A percentile compares a stretch with the other conserved stretches of the same genome.
Evolutionary conservation across 805 yeast genomes (phyloP).

Genomic region (Wickerhamiella sergipiensis): DNA sequence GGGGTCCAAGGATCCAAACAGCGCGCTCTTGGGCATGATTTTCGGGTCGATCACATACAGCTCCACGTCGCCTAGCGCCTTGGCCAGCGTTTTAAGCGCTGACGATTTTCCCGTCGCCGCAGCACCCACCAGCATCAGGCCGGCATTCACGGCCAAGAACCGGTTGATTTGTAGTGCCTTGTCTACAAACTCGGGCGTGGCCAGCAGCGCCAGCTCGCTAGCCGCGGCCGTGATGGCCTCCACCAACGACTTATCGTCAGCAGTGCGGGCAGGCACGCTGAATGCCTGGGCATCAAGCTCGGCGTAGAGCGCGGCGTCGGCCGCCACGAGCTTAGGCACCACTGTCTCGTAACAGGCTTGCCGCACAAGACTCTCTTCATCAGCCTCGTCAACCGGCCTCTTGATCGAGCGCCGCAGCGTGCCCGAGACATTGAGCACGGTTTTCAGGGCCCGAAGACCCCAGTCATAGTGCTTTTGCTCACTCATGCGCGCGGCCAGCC

Average conservation of each 20-base stretch:
- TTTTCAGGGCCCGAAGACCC: slow-evolving; percentile 72
- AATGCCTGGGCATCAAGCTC: slow-evolving; percentile 9
- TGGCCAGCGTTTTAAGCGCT: slow-evolving; percentile 36
- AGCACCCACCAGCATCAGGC: slow-evolving; percentile 66
- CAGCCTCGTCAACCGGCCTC: not conserved
- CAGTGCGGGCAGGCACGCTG: not conserved
- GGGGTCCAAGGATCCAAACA: slow-evolving; percentile 60
- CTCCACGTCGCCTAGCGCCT: slow-evolving; percentile 29
- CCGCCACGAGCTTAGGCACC: slow-evolving; percentile 47
- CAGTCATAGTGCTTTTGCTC: slow-evolving; percentile 74
- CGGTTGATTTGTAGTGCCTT: slow-evolving; percentile 52
- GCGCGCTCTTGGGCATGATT: slow-evolving; percentile 45
- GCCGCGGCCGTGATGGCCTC: slow-evolving; percentile 13
- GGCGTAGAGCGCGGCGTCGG: slow-evolving; percentile 36
- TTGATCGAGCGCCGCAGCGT: slow-evolving; percentile 23
- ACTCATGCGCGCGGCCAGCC: slow-evolving; percentile 31
- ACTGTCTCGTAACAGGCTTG: slow-evolving; percentile 45
- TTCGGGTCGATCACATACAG: slow-evolving; percentile 56
- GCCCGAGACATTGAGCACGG: slow-evolving; percentile 49
- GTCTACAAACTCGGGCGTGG: slow-evolving; percentile 10
- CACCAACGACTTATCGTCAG: slow-evolving; percentile 1
- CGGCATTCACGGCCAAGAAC: slow-evolving; percentile 52
- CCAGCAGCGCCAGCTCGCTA: slow-evolving; percentile 13
- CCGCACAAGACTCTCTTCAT: slow-evolving; percentile 28
- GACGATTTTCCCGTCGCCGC: slow-evolving; percentile 65